phyloP scores from a whole-genome alignment of 306 rosid genomes.

The Vachellia collinsii region DNA sequence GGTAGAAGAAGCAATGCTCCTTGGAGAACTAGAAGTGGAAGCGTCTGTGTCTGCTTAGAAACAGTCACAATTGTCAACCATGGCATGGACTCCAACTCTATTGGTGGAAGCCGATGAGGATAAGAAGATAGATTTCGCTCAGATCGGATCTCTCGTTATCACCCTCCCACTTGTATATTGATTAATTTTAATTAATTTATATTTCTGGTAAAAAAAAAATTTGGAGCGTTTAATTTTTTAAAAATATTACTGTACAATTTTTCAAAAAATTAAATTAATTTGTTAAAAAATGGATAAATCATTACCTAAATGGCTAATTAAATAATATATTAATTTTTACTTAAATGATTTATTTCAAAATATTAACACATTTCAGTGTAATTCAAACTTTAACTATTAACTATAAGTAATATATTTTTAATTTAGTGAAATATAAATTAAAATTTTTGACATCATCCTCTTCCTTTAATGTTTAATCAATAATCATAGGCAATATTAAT shows the following conservation, averaged over 20 bases:
- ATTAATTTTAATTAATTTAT: background rate
- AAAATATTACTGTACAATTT: no score
- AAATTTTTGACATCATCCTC: no score
- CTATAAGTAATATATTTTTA: no score
- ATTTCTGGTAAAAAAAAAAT: background rate
- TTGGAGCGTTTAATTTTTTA: no score
- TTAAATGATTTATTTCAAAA: background rate
- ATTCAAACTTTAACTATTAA: background rate
- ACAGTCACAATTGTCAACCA: background rate
- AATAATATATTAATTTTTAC: background rate
- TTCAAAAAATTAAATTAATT: no score
- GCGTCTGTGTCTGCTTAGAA: background rate
- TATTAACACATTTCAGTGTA: background rate
- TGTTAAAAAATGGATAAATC: no score
- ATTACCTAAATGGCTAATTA: no score
- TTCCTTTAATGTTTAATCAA: no score
- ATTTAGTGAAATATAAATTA: background rate
- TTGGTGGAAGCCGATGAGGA: constrained; percentile 52
- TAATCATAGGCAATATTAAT: no score
- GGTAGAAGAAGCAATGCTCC: background rate
- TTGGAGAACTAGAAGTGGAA: background rate
- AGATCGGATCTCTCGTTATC: background rate
- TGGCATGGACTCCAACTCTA: constrained; percentile 15
- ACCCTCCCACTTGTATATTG: background rate
- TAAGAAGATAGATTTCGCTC: constrained; percentile 73